Evolutionary conservation across 208 protist species (phyloP).

Genomic region (Acanthamoeba sp.): DNA sequence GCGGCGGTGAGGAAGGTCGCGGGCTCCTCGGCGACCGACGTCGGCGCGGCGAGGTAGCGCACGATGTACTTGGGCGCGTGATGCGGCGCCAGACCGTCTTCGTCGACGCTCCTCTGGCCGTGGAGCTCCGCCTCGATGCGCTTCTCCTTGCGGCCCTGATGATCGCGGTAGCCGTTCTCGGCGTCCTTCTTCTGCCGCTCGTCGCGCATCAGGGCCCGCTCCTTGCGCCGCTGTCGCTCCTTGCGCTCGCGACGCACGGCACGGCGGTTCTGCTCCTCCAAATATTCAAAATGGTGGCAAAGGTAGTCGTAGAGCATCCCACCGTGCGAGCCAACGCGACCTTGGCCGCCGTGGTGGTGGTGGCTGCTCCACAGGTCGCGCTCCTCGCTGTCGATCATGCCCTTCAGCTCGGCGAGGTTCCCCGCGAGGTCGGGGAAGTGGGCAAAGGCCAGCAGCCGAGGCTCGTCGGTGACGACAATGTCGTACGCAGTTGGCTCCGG

Average conservation of each 20-base stretch:
- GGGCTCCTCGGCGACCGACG: neutral
- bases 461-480: slow-evolving; percentile 16
- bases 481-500: neutral
- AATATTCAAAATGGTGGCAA: slow-evolving; percentile 71
- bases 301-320: slow-evolving; percentile 63
- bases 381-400: slow-evolving; percentile 57
- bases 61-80: neutral
- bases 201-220: neutral
- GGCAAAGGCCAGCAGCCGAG: slow-evolving; percentile 43
- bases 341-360: neutral
- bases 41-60: slow-evolving; percentile 9
- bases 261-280: slow-evolving; percentile 22
- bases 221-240: slow-evolving; percentile 25
- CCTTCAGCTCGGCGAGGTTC: neutral
- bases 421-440: slow-evolving; percentile 27
- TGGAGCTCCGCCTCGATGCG: neutral
- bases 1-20: neutral
- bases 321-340: neutral
- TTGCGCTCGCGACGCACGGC: slow-evolving; percentile 27
- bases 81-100: neutral
- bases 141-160: slow-evolving; percentile 32
- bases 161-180: slow-evolving; percentile 49
- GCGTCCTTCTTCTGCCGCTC: slow-evolving; percentile 47
- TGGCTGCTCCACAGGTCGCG: slow-evolving; percentile 33
- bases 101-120: neutral